phyloP scores from a whole-genome alignment of 1,284 basidiomycete genomes.

The Trametes sp. region DNA sequence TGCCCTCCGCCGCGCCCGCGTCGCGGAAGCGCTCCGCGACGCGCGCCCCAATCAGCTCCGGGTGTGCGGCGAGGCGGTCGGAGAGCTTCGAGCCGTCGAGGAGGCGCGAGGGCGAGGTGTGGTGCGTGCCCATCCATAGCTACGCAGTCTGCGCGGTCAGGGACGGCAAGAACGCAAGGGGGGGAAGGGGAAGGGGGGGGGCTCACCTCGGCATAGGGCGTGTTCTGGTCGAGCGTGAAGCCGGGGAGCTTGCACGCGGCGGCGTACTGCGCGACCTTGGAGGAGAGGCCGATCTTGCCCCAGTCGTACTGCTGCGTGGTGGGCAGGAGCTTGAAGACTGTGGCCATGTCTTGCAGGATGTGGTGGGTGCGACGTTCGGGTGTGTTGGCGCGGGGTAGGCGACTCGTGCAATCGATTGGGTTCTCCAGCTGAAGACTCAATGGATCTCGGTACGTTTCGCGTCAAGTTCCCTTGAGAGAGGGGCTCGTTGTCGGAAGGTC shows the following conservation, averaged over 20 bases:
- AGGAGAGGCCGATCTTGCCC: slow-evolving; percentile 69
- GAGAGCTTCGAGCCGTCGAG: slow-evolving; percentile 54
- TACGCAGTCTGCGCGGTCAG: slow-evolving; percentile 41
- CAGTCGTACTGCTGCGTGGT: slow-evolving; percentile 79
- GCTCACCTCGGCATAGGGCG: slow-evolving; percentile 72
- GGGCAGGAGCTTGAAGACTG: slow-evolving; percentile 74
- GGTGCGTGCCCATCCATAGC: slow-evolving; percentile 99
- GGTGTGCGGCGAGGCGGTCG: slow-evolving; percentile 69
- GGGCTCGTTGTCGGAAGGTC: neutral
- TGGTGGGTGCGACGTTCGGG: neutral
- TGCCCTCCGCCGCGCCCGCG: slow-evolving; percentile 63
- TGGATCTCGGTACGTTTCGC: neutral
- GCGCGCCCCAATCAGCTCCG: slow-evolving; percentile 72
- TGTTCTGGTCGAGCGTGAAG: slow-evolving; percentile 59
- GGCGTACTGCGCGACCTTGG: slow-evolving; percentile 70
- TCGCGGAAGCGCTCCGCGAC: slow-evolving; percentile 66
- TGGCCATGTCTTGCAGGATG: slow-evolving; percentile 19
- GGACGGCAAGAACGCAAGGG: neutral
- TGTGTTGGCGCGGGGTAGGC: neutral
- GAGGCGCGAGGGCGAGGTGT: slow-evolving; percentile 80
- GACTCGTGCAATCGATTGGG: neutral
- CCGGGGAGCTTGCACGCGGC: slow-evolving; percentile 48
- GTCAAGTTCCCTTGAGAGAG: no score
- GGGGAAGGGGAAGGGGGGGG: neutral
- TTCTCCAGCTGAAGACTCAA: neutral